A percentile compares a stretch with the other conserved stretches of the same genome.
These are phyloP conservation scores for Trichosporon asahii DNA, from an alignment of 1,284 basidiomycete genomes.

Conservation along the genomic window DNA sequence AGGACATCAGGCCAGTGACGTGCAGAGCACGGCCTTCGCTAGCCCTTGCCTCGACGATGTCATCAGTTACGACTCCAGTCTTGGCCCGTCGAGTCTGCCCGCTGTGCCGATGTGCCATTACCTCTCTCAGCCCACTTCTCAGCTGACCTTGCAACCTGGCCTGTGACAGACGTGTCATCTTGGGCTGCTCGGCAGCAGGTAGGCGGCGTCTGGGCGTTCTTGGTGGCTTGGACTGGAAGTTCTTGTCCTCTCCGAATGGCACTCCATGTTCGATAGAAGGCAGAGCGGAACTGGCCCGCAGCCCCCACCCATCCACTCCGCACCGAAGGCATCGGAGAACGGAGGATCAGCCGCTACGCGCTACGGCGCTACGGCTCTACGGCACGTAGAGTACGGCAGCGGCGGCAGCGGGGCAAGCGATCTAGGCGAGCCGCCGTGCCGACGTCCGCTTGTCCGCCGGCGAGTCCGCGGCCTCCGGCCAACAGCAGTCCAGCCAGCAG, in stretches of 20 bases:
- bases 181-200: neutral
- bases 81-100: neutral
- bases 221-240: neutral
- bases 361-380: neutral
- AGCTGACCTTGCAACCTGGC: too few species aligned
- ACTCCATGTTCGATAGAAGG: neutral
- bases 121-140: too few species aligned
- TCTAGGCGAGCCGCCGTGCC: too few species aligned
- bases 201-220: neutral
- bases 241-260: neutral
- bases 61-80: neutral
- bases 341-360: neutral
- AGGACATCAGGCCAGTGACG: neutral
- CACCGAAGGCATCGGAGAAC: neutral
- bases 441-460: too few species aligned
- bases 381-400: neutral
- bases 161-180: neutral
- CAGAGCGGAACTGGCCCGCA: neutral
- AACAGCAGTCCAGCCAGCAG: too few species aligned
- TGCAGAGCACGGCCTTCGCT: neutral
- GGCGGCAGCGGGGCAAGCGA: neutral
- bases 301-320: neutral
- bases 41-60: neutral
- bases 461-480: too few species aligned
- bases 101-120: neutral